Evolutionary conservation across 2,329 filamentous ascomycete genomes (phyloP), one percentile per base, ranked within the genome.

Genomic region (Claviceps monticola): DNA sequence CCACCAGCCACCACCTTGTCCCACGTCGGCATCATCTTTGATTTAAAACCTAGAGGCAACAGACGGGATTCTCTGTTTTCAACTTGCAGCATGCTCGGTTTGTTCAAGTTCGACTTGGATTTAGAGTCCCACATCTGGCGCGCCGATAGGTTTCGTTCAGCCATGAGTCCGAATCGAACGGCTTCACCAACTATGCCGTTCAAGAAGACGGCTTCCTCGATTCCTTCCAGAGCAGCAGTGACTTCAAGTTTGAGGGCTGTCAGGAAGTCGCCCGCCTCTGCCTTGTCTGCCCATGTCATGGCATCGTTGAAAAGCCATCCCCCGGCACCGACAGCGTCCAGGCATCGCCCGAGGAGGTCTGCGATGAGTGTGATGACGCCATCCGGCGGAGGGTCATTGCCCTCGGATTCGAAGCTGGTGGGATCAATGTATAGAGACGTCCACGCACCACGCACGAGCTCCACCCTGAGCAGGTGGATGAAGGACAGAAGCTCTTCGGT

Each of bases 401-500:
- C 62, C 51, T 68, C 67, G 1, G 61, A 56, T 47, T 77, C 73
- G 34, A 73, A 68, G 49, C 71, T 66, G 16, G 75, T 74, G 11
- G 70, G 66, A 58, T 86, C 83, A 39, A 86, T 68, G 64, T 89
- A 88, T 21, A 79, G 74, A 17, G 80, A 78, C 0, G 84, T 88
- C 86, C 86, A 91, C 36, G 83, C 82, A 53, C 86, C 86, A 56
- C 82, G 79, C 49, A 82, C 79, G 46, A 91, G 74, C 67, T 90
- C 84, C 56, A 84, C 74, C 52, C 86, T 80, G 34, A 91, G 73
- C 5, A 89, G 72, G 57, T 84, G 78, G 58, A 90, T 83, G 50
- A 91, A 74, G 38, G 82, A 81, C 11, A 88, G 71, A 23, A 85
- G 79, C 58, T 90, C 83, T 56, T 83, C 76, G 2, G 79, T 81